Evolutionary conservation across 495 filamentous ascomycete species (phyloP), one percentile per base, ranked within the genome.

Genomic region (Aspergillus sparsus): DNA sequence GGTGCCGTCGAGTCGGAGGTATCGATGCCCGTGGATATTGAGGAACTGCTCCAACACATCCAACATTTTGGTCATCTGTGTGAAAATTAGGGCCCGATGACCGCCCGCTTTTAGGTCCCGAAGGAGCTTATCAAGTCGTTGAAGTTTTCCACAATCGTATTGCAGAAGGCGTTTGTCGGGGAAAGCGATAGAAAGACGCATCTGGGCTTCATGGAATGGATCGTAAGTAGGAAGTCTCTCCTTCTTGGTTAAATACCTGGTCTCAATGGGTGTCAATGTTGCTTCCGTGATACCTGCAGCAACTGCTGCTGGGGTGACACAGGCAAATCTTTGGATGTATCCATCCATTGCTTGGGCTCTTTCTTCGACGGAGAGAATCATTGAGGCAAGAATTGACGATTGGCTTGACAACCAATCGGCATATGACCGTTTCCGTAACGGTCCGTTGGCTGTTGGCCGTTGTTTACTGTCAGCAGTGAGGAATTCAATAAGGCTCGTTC

Each of bases 41-140:
- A 99, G 85, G 69, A 98, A 99, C 58, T 93, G 92, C 66, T 99
- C 95, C 15, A 99, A 83, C 59, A 99, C 94, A 74, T 99, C 93
- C 6, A 99, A 86, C 63, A 98, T 94, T 70, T 93, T 96, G 31
- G 95, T 98, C 95, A 99, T 99, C 67, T 99, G 95, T 2, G 95
- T 98, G 76, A 99, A 99, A 71, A 99, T 98, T 34, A 99, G 77
- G 5, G 91, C 93, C 6, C 95, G 90, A 68, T 97, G 94, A 13
- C 92, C 91, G 54, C 91, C 91, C 7, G 89, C 85, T 74, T 97
- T 92, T 1, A 98, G 81, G 52, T 89, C 86, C 18, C 94, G 89
- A 32, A 99, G 83, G 8, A 99, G 84, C 58, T 84, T 86, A 67
- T 93, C 93, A 12, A 99, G 86, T 31, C 88, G 85, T 65, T 99